These are phyloP conservation scores for Pezicula radicicola DNA, from an alignment of 2,329 filamentous ascomycete species.

Conservation along the genomic window DNA sequence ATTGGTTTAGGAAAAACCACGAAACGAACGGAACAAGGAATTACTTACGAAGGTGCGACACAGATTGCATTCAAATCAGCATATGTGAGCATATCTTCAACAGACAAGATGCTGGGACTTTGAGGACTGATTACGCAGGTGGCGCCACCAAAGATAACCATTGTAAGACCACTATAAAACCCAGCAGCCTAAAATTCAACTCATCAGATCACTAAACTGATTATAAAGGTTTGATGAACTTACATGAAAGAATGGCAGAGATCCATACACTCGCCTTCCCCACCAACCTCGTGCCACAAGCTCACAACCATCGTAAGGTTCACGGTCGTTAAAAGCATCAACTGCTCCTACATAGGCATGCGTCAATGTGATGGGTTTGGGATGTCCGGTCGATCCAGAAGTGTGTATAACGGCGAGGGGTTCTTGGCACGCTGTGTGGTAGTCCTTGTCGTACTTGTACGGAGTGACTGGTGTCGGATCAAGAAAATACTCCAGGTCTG, in stretches of 20 bases:
- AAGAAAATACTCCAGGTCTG: constrained; percentile 25
- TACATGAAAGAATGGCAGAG: not conserved
- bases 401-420: constrained; percentile 37
- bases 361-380: constrained; percentile 34
- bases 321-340: constrained; percentile 23
- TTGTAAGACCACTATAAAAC: not conserved
- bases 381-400: constrained; percentile 37
- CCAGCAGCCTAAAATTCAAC: not conserved
- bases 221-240: not conserved
- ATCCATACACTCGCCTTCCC: not conserved
- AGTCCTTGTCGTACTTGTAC: constrained; percentile 29
- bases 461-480: constrained; percentile 6
- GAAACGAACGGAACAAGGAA: not conserved
- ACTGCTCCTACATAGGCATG: constrained; percentile 32
- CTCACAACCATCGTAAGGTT: not conserved
- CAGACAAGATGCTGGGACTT: not conserved
- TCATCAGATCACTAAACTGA: not conserved
- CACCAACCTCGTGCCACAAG: not conserved
- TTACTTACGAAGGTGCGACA: not conserved
- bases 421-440: constrained; percentile 29
- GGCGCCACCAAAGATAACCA: not conserved
- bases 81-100: not conserved
- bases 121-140: not conserved
- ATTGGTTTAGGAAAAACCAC: not conserved
- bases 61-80: not conserved